These are phyloP conservation scores for Cordyceps tenuipes DNA, from an alignment of 2,329 filamentous ascomycete species.

Conservation along the genomic window DNA sequence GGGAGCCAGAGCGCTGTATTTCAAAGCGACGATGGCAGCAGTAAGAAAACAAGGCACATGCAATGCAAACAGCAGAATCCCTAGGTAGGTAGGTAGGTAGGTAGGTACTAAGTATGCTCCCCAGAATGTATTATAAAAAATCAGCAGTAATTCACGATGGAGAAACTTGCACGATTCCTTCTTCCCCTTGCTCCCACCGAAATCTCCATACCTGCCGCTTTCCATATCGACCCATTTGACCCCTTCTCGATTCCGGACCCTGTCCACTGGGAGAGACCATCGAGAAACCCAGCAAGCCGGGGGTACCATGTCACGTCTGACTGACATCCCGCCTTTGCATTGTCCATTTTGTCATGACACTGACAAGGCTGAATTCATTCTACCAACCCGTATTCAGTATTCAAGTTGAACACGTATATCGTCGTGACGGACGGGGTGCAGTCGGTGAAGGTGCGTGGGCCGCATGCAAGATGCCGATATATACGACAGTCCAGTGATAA, in stretches of 20 bases:
- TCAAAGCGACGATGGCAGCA: no score
- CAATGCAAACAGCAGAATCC: neutral
- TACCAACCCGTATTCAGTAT: neutral
- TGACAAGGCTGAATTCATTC: neutral
- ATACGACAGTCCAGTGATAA: neutral
- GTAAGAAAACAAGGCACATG: neutral
- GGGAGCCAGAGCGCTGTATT: no score
- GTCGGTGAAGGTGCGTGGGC: no score
- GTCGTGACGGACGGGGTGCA: no score
- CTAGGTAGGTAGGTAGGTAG: neutral
- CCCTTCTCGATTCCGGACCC: constrained; percentile 1
- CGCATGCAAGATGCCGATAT: no score
- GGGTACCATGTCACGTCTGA: neutral
- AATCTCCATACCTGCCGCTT: no score
- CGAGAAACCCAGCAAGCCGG: neutral
- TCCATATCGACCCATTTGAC: no score
- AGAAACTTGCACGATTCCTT: neutral
- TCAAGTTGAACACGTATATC: no score
- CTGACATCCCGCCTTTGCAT: neutral
- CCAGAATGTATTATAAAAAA: neutral
- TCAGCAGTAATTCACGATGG: neutral
- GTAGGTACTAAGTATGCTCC: neutral
- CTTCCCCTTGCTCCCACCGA: neutral
- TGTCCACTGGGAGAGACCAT: neutral
- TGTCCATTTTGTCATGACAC: neutral